phyloP scores from a whole-genome alignment of 129 eudicot genomes.

The Deinandra increscens region DNA sequence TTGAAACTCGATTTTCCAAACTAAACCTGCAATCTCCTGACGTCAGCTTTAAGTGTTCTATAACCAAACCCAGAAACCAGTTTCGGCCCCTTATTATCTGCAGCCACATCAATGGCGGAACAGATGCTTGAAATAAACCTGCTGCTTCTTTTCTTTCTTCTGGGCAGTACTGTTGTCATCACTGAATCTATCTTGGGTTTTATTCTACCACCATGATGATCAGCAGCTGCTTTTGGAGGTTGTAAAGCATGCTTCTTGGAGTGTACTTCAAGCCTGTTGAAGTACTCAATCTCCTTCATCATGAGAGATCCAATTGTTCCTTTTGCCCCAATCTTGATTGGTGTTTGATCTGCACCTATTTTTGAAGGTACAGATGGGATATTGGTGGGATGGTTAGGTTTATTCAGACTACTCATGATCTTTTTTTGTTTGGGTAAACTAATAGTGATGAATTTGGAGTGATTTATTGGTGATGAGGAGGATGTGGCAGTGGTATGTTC shows the following conservation, averaged over 20 bases:
- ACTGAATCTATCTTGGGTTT: conserved; percentile 38
- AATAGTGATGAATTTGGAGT: too few relatives aligned
- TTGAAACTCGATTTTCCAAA: conserved; percentile 47
- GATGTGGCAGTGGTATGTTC: conserved; percentile 39
- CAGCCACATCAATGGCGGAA: conserved; percentile 56
- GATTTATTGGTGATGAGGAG: conserved; percentile 34
- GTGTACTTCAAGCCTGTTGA: conserved; percentile 44
- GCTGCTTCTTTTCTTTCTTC: conserved; percentile 46
- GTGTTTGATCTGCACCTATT: conserved; percentile 36
- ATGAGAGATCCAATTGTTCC: conserved; percentile 88
- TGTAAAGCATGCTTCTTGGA: conserved; percentile 30
- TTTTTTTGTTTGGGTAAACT: too few relatives aligned
- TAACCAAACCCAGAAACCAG: conserved; percentile 45
- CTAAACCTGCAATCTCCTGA: conserved; percentile 40
- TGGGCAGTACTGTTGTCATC: conserved; percentile 19
- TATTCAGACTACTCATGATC: conserved; percentile 21
- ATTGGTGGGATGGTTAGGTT: not conserved
- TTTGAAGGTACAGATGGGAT: conserved; percentile 24
- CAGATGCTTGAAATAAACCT: conserved; percentile 65
- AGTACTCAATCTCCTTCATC: conserved; percentile 71
- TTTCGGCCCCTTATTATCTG: conserved; percentile 43
- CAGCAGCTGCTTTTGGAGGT: conserved; percentile 17
- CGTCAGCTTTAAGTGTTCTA: conserved; percentile 46
- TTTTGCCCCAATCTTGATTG: conserved; percentile 68
- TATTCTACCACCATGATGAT: conserved; percentile 21